These are phyloP conservation scores for Phialophora expanda DNA, from an alignment of 2,329 filamentous ascomycete species.

Conservation along the genomic window DNA sequence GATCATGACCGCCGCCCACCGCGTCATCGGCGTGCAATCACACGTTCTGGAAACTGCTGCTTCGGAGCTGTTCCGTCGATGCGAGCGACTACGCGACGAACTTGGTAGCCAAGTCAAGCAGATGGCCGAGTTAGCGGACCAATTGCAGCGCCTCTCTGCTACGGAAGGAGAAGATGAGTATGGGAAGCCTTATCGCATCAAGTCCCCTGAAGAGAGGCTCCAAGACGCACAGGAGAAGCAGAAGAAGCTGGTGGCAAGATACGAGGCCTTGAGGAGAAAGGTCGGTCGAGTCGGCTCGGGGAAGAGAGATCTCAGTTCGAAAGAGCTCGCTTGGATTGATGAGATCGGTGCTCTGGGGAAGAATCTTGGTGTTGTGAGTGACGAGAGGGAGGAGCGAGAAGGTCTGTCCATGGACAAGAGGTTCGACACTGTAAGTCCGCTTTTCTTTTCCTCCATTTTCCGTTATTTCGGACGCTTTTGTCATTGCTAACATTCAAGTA, in stretches of 20 bases:
- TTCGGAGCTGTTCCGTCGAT: slow-evolving; percentile 59
- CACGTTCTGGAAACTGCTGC: slow-evolving; percentile 54
- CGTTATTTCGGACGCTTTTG: background rate
- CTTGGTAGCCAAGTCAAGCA: slow-evolving; percentile 55
- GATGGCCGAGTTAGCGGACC: slow-evolving; percentile 52
- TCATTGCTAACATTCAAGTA: background rate
- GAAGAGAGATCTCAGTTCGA: slow-evolving; percentile 53
- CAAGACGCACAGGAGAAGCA: slow-evolving; percentile 50
- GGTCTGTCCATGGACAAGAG: slow-evolving; percentile 43
- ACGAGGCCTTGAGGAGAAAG: slow-evolving; percentile 52
- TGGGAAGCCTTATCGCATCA: slow-evolving; percentile 43
- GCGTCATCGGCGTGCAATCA: slow-evolving; percentile 54
- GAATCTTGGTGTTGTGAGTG: slow-evolving; percentile 43
- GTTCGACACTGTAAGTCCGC: slow-evolving; percentile 48
- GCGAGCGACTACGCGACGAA: slow-evolving; percentile 55
- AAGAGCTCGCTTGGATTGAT: slow-evolving; percentile 52
- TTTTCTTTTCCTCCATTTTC: background rate
- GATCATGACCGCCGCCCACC: slow-evolving; percentile 54
- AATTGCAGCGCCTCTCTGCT: slow-evolving; percentile 51
- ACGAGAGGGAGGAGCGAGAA: slow-evolving; percentile 28
- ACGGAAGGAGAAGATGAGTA: slow-evolving; percentile 46
- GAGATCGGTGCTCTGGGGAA: slow-evolving; percentile 51
- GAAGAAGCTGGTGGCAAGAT: slow-evolving; percentile 48
- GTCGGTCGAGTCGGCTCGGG: slow-evolving; percentile 46
- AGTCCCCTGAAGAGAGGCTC: slow-evolving; percentile 48